Conservation (phyloP, 2,329 filamentous ascomycete genomes). For the Periconia sp. region DNA sequence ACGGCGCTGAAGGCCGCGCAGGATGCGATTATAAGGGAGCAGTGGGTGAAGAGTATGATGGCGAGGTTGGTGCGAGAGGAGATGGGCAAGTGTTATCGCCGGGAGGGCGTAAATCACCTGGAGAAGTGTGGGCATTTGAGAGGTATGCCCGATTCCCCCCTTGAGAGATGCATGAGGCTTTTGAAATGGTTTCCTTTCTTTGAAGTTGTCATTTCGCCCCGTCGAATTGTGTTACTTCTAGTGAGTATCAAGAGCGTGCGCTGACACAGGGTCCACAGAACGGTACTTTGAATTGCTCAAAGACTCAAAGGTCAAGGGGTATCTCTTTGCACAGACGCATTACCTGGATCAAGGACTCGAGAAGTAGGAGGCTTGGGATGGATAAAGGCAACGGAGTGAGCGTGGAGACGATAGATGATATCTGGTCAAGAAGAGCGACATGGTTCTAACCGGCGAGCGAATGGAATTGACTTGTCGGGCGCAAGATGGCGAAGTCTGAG, state of each 20-base stretch:
- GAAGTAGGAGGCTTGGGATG: slow-evolving; percentile 22
- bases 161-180: no score
- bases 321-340: slow-evolving; percentile 80
- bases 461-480: slow-evolving; percentile 5
- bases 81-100: slow-evolving; percentile 83
- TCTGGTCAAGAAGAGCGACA: background rate
- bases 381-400: background rate
- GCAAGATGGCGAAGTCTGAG: slow-evolving; percentile 12
- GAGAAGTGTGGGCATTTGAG: slow-evolving; percentile 83
- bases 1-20: slow-evolving; percentile 81
- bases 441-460: slow-evolving; percentile 12
- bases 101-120: slow-evolving; percentile 84
- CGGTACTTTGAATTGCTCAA: slow-evolving; percentile 80
- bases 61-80: slow-evolving; percentile 80
- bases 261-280: slow-evolving; percentile 59
- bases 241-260: slow-evolving; percentile 7
- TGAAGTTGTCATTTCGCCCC: background rate
- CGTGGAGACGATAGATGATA: slow-evolving; percentile 5
- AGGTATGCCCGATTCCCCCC: slow-evolving; percentile 68
- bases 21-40: slow-evolving; percentile 81
- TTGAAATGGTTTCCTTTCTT: background rate
- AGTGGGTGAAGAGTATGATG: slow-evolving; percentile 93
- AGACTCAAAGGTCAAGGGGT: slow-evolving; percentile 77
- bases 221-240: background rate
- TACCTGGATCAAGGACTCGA: no score